Evolutionary conservation across 768 basidiomycete genomes (phyloP).

Genomic region (Pilatotrama ljubarskyi): DNA sequence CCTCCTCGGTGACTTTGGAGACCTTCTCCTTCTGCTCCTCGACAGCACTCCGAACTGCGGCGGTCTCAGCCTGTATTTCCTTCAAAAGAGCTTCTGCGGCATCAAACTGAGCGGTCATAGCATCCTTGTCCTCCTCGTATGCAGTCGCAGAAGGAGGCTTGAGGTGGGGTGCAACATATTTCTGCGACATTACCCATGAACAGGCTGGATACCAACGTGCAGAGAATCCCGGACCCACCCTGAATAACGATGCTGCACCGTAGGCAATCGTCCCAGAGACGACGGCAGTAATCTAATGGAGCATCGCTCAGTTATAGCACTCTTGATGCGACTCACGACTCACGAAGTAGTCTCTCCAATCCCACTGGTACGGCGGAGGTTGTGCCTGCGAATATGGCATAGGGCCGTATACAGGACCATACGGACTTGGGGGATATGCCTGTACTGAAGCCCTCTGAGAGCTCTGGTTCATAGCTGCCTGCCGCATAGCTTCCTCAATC

Average conservation of each 20-base stretch:
- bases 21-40: conserved; percentile 77
- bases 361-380: conserved; percentile 59
- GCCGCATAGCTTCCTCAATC: conserved; percentile 82
- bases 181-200: conserved; percentile 47
- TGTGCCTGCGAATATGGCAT: conserved; percentile 39
- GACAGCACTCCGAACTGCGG: conserved; percentile 67
- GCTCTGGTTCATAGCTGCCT: conserved; percentile 43
- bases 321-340: conserved; percentile 38
- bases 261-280: conserved; percentile 85
- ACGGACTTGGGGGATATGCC: conserved; percentile 27
- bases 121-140: conserved; percentile 86
- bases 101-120: conserved; percentile 86
- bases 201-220: not conserved
- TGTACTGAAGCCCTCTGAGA: conserved; percentile 19
- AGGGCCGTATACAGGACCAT: conserved; percentile 47
- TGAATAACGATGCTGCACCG: conserved; percentile 77
- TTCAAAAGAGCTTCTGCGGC: conserved; percentile 79
- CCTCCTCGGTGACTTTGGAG: conserved; percentile 68
- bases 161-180: conserved; percentile 89
- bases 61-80: conserved; percentile 78
- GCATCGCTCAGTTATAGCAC: conserved; percentile 17
- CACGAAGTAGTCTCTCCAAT: conserved; percentile 98
- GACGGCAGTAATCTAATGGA: conserved; percentile 81
- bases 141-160: conserved; percentile 84
- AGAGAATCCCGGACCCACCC: conserved; percentile 42